A percentile compares a stretch with the other conserved stretches of the same genome.
Conservation (phyloP, 257 asterid species). For the Cynanchum wilfordii region DNA sequence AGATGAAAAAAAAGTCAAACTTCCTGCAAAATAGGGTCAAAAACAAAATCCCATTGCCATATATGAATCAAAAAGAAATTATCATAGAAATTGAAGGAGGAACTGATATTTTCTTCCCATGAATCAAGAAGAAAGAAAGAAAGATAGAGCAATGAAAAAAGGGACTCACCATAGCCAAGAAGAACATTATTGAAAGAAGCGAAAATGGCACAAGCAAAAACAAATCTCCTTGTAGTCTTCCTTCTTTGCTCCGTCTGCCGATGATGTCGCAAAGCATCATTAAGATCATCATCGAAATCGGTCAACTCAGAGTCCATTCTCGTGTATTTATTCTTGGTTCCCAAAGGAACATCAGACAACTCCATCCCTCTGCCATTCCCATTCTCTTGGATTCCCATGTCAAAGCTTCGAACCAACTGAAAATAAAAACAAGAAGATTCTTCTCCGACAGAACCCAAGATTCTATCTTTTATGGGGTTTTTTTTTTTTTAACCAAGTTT, state of each 20-base stretch:
- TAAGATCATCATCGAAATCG: slow-evolving; percentile 33
- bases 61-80: background rate
- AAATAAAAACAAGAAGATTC: slow-evolving; percentile 5
- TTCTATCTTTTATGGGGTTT: slow-evolving; percentile 7
- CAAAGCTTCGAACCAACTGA: slow-evolving; percentile 4
- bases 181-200: slow-evolving; percentile 92
- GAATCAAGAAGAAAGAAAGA: background rate
- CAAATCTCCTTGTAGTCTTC: slow-evolving; percentile 60
- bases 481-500: background rate
- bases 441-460: background rate
- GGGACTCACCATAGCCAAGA: slow-evolving; percentile 74
- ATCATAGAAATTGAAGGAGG: background rate
- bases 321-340: slow-evolving; percentile 55
- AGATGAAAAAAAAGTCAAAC: background rate
- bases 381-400: slow-evolving; percentile 40
- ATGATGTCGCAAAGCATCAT: slow-evolving; percentile 42
- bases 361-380: slow-evolving; percentile 43
- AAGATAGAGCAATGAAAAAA: background rate
- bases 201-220: slow-evolving; percentile 88
- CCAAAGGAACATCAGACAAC: slow-evolving; percentile 37
- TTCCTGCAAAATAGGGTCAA: background rate
- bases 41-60: background rate
- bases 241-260: slow-evolving; percentile 46
- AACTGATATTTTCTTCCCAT: background rate
- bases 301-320: slow-evolving; percentile 56